These are phyloP conservation scores for Apiotrichum sp. DNA, from an alignment of 1,284 basidiomycete species.

Conservation along the genomic window DNA sequence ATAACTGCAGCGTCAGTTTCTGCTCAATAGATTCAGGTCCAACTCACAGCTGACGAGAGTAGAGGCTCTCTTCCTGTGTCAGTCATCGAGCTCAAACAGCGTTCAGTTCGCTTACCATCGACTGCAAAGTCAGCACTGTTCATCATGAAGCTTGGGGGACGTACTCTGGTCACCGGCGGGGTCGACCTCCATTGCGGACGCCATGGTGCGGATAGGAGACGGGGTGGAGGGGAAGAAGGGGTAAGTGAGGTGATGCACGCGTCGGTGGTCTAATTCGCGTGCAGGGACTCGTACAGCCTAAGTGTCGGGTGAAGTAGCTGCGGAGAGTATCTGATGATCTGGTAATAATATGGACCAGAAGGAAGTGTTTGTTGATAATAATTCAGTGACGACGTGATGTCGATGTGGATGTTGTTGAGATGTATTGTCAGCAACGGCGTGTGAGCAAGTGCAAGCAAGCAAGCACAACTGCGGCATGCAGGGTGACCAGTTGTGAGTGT, in stretches of 20 bases:
- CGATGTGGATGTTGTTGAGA: neutral
- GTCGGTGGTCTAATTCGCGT: no score
- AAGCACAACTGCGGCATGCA: no score
- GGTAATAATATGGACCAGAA: no score
- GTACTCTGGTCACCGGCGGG: conserved; percentile 38
- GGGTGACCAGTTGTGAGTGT: no score
- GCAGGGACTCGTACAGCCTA: no score
- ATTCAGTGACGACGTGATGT: no score
- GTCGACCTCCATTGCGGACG: conserved; percentile 44
- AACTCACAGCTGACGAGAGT: conserved; percentile 89
- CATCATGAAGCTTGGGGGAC: conserved; percentile 5
- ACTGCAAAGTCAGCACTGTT: conserved; percentile 21
- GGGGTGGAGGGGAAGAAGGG: neutral
- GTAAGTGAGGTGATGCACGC: neutral
- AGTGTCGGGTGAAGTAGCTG: no score
- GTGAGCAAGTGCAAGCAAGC: no score
- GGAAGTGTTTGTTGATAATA: no score
- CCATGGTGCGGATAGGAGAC: conserved; percentile 24
- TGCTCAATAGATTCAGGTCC: conserved; percentile 3
- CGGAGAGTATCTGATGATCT: no score
- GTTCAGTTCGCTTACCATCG: conserved; percentile 30
- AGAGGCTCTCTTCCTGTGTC: conserved; percentile 63
- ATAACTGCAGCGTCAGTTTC: conserved; percentile 57
- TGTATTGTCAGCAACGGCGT: neutral
- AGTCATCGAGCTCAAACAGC: neutral